Base-by-base conservation (phyloP, 169 alveolate species). In the Cryptosporidium viatorum region DNA sequence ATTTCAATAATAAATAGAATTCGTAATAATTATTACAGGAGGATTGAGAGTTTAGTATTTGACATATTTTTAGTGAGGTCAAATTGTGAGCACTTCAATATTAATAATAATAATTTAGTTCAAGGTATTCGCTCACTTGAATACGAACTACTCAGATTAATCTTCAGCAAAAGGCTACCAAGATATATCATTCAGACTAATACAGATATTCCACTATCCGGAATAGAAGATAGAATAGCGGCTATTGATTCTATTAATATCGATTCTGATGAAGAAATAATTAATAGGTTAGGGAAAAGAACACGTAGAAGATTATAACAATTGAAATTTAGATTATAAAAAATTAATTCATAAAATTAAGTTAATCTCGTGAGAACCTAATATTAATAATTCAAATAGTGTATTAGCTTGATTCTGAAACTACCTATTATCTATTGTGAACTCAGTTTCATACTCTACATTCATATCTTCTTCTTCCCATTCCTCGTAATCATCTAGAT, bases 11-110 rank as follows among this genome's bases (percentile, higher is more conserved):
- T 92, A 26, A 67, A 92, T 60, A 74, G 94, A 58, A 70, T 93
- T 9, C 37, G 73, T 21, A 87, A 69, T 41, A 75, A 84, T 51
- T 93, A 86, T 69, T 93, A 93, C 91, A 93, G 85, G 41, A 60
- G 92, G 29, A 74, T 92, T 0, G 89, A 92, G 41, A 91, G 94
- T 33, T 45, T 84, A 10, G 29, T 85, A 23, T 67, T 73, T 9
- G 95, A 93, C 48, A 55, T 93, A 21, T 71, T 70, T 48, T 41
- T 93, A 14, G 62, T 93, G 23, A 84, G 92, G 45, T 62, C 84
- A 8, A 93, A 93, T 69, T 93, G 95, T 43, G 60, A 71, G 55
- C 75, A 84, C 43, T 93, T 92, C 60, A 93, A 92, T 75, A 50
- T 37, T 18, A 51, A 93, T 8, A 69, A 91, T 37, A 86, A 71